Evolutionary conservation across 305 asterid species (phyloP).

Genomic region (Fraxinus baroniana): DNA sequence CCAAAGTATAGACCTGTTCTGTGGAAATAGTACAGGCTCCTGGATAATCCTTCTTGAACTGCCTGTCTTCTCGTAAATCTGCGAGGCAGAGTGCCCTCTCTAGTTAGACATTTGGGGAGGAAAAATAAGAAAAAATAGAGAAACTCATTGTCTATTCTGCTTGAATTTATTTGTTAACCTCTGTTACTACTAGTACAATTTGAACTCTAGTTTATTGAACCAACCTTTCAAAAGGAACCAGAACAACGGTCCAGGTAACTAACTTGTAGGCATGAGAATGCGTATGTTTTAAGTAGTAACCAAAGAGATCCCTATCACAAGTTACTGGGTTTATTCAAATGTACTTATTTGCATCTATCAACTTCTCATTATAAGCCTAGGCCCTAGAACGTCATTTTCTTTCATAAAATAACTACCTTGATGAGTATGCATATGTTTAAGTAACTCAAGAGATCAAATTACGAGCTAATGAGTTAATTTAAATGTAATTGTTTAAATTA

Average conservation of each 20-base stretch:
- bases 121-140: background rate
- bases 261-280: too few species aligned
- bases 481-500: background rate
- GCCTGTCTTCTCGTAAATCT: constrained; percentile 81
- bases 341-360: too few species aligned
- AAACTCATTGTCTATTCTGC: background rate
- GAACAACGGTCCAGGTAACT: too few species aligned
- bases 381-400: too few species aligned
- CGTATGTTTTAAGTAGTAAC: too few species aligned
- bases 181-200: too few species aligned
- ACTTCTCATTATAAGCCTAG: too few species aligned
- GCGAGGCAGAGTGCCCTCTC: constrained; percentile 18
- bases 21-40: constrained; percentile 76
- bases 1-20: constrained; percentile 52
- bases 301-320: too few species aligned
- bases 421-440: background rate
- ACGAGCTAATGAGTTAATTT: background rate
- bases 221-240: too few species aligned
- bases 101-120: background rate
- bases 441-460: background rate
- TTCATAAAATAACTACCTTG: background rate
- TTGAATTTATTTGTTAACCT: background rate
- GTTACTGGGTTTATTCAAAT: too few species aligned
- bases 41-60: constrained; percentile 79
- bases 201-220: too few species aligned